phyloP scores from a whole-genome alignment of 306 rosid genomes.

The Senna siamea region DNA sequence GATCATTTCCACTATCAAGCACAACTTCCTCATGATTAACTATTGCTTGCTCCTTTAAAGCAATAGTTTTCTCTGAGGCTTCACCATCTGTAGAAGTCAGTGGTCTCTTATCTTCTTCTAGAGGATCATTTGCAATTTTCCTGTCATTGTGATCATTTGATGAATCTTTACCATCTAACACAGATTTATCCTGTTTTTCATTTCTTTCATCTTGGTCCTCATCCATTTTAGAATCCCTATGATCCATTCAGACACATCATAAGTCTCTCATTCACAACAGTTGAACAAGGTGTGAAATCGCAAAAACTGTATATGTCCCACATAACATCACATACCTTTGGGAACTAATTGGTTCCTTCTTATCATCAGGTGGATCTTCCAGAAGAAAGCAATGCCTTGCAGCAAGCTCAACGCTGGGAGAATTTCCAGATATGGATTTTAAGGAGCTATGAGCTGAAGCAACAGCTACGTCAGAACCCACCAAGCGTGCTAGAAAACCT shows the following conservation, averaged over 20 bases:
- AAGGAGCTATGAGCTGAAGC: constrained; percentile 74
- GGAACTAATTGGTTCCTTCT: constrained; percentile 47
- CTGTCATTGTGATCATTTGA: constrained; percentile 40
- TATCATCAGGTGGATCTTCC: constrained; percentile 70
- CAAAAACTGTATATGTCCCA: constrained; percentile 18
- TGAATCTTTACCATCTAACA: constrained; percentile 43
- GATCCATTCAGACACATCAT: constrained; percentile 42
- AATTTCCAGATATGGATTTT: constrained; percentile 59
- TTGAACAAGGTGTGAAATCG: constrained; percentile 26
- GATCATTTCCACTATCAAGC: constrained; percentile 36
- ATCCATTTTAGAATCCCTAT: constrained; percentile 45
- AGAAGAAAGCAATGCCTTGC: constrained; percentile 71
- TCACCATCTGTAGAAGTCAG: constrained; percentile 30
- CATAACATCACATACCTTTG: constrained; percentile 53
- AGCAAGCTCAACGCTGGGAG: constrained; percentile 67
- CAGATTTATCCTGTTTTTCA: constrained; percentile 46
- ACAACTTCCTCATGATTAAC: constrained; percentile 45
- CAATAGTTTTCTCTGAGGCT: constrained; percentile 36
- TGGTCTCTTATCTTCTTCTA: constrained; percentile 44
- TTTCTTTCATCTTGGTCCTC: constrained; percentile 42
- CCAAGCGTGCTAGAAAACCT: constrained; percentile 64
- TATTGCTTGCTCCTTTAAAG: constrained; percentile 42
- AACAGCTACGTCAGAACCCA: constrained; percentile 69
- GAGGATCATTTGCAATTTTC: constrained; percentile 46
- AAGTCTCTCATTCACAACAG: constrained; percentile 37